Percentiles rank a stretch among this genome's conserved stretches.
Evolutionary conservation across 2,329 filamentous ascomycete species (phyloP).

Genomic region (Neurospora crassa): DNA sequence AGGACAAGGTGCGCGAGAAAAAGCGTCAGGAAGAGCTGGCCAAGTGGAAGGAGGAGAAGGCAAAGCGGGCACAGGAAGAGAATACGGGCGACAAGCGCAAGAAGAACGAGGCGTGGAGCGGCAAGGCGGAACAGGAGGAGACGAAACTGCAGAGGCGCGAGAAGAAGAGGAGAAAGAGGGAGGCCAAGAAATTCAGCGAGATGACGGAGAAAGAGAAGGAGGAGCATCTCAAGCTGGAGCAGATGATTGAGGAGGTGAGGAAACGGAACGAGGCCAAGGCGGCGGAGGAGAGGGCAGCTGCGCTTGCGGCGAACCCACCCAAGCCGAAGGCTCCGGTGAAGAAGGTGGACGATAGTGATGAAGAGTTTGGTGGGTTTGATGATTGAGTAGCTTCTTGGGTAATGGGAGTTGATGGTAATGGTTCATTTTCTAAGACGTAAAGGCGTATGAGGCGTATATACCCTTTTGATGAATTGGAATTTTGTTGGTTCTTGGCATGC

Average conservation of each 20-base stretch:
- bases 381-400: slow-evolving; percentile 21
- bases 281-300: slow-evolving; percentile 16
- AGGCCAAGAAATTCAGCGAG: slow-evolving; percentile 50
- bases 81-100: slow-evolving; percentile 42
- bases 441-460: neutral
- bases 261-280: slow-evolving; percentile 41
- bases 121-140: slow-evolving; percentile 57
- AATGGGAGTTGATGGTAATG: neutral
- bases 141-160: slow-evolving; percentile 34
- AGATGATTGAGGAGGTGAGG: slow-evolving; percentile 56
- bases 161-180: slow-evolving; percentile 32
- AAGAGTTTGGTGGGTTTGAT: slow-evolving; percentile 53
- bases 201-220: slow-evolving; percentile 64
- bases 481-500: slow-evolving; percentile 29
- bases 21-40: slow-evolving; percentile 47
- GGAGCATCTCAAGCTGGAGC: slow-evolving; percentile 52
- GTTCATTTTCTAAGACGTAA: neutral
- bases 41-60: slow-evolving; percentile 35
- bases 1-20: slow-evolving; percentile 62
- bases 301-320: neutral
- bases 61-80: slow-evolving; percentile 27
- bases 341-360: slow-evolving; percentile 20
- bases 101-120: slow-evolving; percentile 63
- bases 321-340: neutral
- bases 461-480: neutral